Base-by-base conservation (phyloP, 2,329 filamentous ascomycete genomes). In the Aspergillus sergii region DNA sequence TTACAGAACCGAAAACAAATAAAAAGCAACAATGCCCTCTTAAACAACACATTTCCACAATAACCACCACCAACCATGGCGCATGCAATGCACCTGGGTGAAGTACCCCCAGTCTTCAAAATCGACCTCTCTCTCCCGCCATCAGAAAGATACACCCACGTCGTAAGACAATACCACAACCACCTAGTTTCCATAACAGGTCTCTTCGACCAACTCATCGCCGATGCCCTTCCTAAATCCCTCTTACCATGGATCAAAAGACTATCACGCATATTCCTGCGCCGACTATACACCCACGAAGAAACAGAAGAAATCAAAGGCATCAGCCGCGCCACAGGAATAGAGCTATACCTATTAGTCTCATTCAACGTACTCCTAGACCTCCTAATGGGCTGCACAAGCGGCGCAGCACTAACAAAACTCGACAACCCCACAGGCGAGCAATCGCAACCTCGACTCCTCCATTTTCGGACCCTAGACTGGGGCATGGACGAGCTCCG, bases 341-440 rank as follows among this genome's bases (percentile, higher is more conserved):
- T 90, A 4, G 79, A 84, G 1, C 78, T 90, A 72, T 86, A 88
- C 66, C 74, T 90, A 0, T 78, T 91, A 0, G 83, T 91, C 3
- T 83, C 83, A 3, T 83, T 89, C 68, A 91, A 91, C 67, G 85
- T 86, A 1, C 75, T 90, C 1, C 78, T 91, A 1, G 89, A 91
- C 68, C 76, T 86, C 6, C 78, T 91, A 41, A 83, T 91, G 75
- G 88, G 88, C 2, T 91, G 89, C 71, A 90, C 88, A 1, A 89
- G 86, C 64, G 85, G 86, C 26, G 85, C 80, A 19, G 76, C 75
- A 2, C 70, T 71, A 45, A 63, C 64, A 6, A 62, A 69, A 16
- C 62, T 60, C 8, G 59, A 60, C 14, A 39, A 11, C 12, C 3
- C 51, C 21, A 16, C 28, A 28, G 63, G 58, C 0, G 57, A 65